Percentiles rank a stretch among this genome's conserved stretches.
phyloP scores from a whole-genome alignment of 768 basidiomycete species.

The Cystofilobasidium bisporidii region DNA sequence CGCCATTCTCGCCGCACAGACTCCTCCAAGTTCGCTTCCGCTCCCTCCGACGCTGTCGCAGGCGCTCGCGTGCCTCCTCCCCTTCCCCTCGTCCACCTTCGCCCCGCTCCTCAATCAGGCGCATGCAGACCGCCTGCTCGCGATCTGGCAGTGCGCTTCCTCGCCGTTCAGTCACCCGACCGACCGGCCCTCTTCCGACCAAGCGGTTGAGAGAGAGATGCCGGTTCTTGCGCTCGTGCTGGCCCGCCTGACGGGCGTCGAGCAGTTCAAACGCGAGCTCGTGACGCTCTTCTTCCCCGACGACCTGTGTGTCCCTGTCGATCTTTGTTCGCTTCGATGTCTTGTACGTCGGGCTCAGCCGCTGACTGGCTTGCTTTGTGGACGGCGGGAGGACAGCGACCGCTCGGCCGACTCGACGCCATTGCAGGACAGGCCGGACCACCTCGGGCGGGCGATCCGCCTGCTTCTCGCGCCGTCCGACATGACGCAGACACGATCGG shows the following conservation, averaged over 20 bases:
- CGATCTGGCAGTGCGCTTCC: neutral
- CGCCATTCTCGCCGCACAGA: slow-evolving; percentile 55
- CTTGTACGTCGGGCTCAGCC: too few species aligned
- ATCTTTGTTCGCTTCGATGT: too few species aligned
- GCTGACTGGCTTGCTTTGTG: too few species aligned
- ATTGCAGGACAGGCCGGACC: slow-evolving; percentile 61
- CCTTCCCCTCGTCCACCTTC: slow-evolving; percentile 56
- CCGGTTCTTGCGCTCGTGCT: slow-evolving; percentile 68
- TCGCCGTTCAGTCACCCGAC: slow-evolving; percentile 31
- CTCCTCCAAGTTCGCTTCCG: slow-evolving; percentile 42
- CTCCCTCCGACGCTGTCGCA: slow-evolving; percentile 67
- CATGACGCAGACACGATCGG: slow-evolving; percentile 60
- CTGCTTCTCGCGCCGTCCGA: slow-evolving; percentile 60
- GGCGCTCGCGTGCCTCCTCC: slow-evolving; percentile 69
- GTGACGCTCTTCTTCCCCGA: slow-evolving; percentile 64
- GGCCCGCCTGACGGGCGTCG: slow-evolving; percentile 58
- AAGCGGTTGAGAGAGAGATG: slow-evolving; percentile 64
- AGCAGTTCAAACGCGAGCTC: slow-evolving; percentile 49
- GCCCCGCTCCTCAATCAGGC: slow-evolving; percentile 39
- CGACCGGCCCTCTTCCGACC: slow-evolving; percentile 42
- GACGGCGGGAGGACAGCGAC: slow-evolving; percentile 49
- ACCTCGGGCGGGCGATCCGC: slow-evolving; percentile 70
- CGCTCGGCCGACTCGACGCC: slow-evolving; percentile 51
- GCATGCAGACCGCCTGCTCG: neutral
- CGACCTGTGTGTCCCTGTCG: slow-evolving; percentile 45